Evolutionary conservation across 2,329 filamentous ascomycete genomes (phyloP), one percentile per base, ranked within the genome.

Genomic region (Fusarium redolens): DNA sequence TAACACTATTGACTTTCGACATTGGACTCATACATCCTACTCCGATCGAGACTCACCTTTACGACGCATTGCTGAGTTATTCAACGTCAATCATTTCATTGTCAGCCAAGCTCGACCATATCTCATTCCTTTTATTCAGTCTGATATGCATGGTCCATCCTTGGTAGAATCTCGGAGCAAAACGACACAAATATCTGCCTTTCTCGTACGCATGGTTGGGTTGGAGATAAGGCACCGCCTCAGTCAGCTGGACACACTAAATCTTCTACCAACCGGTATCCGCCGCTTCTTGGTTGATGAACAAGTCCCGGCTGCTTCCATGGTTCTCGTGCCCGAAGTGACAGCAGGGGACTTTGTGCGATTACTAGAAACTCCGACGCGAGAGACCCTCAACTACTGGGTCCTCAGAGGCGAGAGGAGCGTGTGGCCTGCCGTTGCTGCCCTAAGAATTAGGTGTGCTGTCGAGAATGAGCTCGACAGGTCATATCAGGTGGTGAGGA

Each of bases 61-160:
- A 3, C 87, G 90, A 60, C 89, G 93, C 43, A 91, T 96, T 35
- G 90, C 92, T 11, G 92, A 96, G 82, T 88, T 96, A 15, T 96
- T 96, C 87, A 97, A 97, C 79, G 93, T 97, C 59, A 97, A 97
- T 79, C 95, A 98, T 84, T 98, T 97, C 83, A 94, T 98, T 72
- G 91, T 98, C 74, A 96, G 93, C 73, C 96, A 98, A 83, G 95
- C 96, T 2, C 89, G 95, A 6, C 96, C 96, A 0, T 97, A 97
- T 81, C 86, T 97, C 20, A 92, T 96, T 33, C 95, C 95, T 0
- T 96, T 97, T 77, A 86, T 97, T 9, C 91, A 92, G 69, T 92
- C 92, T 50, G 93, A 96, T 75, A 90, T 95, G 84, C 93, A 95
- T 81, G 92, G 92, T 8, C 92, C 93, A 1, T 89, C 90, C 75